Evolutionary conservation across 805 yeast genomes (phyloP).

Genomic region (Tetrapisispora fleetii): DNA sequence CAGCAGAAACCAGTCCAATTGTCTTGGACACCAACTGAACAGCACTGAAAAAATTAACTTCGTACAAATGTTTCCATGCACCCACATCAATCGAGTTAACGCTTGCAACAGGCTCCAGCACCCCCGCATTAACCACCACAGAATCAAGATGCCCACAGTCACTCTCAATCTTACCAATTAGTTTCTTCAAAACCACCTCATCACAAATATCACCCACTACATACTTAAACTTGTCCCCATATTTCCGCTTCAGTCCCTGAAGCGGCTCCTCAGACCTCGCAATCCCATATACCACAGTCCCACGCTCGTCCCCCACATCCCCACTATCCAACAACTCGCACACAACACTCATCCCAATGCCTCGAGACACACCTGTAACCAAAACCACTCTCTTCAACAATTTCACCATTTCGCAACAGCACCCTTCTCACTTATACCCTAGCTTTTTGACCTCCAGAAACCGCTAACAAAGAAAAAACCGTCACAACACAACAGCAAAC

Average conservation of each 20-base stretch:
- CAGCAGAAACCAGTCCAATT: conserved; percentile 45
- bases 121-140: conserved; percentile 72
- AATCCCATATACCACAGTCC: conserved; percentile 47
- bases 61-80: conserved; percentile 56
- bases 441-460: no score
- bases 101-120: conserved; percentile 64
- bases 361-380: conserved; percentile 58
- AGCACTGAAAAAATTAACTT: conserved; percentile 69
- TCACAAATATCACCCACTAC: conserved; percentile 56
- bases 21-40: conserved; percentile 47
- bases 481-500: no score
- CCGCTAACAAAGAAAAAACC: no score
- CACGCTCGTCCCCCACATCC: conserved; percentile 20
- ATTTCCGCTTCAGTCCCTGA: conserved; percentile 32
- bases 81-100: conserved; percentile 34
- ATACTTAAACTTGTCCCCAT: conserved; percentile 42
- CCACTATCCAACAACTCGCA: conserved; percentile 32
- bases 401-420: not conserved
- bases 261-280: conserved; percentile 55
- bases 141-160: conserved; percentile 53
- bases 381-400: conserved; percentile 31
- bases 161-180: conserved; percentile 37
- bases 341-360: conserved; percentile 77
- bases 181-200: conserved; percentile 17
- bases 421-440: no score